phyloP scores from a whole-genome alignment of 495 filamentous ascomycete genomes.

The Trichoderma asperelloides region DNA sequence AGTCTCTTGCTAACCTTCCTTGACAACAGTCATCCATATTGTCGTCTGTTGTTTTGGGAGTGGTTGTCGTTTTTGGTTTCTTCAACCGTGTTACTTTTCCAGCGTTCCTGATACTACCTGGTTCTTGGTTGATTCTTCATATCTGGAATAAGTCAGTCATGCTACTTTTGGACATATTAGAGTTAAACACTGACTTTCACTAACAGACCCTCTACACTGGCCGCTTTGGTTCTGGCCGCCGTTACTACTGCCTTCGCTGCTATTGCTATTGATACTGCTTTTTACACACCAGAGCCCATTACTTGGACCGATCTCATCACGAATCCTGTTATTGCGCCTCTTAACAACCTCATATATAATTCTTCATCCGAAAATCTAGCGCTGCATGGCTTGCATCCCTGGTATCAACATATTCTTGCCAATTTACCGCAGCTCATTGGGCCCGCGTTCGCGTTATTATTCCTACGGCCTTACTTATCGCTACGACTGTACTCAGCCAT shows the following conservation, averaged over 20 bases:
- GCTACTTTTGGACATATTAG: background rate
- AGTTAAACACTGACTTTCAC: constrained; percentile 17
- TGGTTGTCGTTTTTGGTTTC: constrained; percentile 71
- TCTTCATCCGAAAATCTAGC: constrained; percentile 66
- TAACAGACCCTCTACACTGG: constrained; percentile 63
- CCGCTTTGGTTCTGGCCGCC: constrained; percentile 50
- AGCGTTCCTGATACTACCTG: constrained; percentile 76
- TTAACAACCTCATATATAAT: constrained; percentile 92
- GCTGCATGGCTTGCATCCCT: constrained; percentile 83
- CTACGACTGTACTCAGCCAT: constrained; percentile 67
- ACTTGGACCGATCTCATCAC: constrained; percentile 45
- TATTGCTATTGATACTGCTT: constrained; percentile 71
- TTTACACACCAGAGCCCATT: constrained; percentile 56
- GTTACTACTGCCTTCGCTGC: constrained; percentile 58
- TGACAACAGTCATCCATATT: constrained; percentile 66
- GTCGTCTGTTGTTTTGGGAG: constrained; percentile 65
- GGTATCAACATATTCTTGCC: constrained; percentile 76
- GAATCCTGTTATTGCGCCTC: constrained; percentile 70
- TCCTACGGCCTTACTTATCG: constrained; percentile 44
- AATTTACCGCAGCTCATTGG: constrained; percentile 87
- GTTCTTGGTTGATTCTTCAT: constrained; percentile 72
- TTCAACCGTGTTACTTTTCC: constrained; percentile 98
- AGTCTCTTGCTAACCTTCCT: constrained; percentile 1
- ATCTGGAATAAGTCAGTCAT: constrained; percentile 60
- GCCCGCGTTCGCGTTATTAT: constrained; percentile 68